Percentiles rank a stretch among this genome's conserved stretches.
Evolutionary conservation across 2,329 filamentous ascomycete species (phyloP).

Genomic region (Didymella lethalis): DNA sequence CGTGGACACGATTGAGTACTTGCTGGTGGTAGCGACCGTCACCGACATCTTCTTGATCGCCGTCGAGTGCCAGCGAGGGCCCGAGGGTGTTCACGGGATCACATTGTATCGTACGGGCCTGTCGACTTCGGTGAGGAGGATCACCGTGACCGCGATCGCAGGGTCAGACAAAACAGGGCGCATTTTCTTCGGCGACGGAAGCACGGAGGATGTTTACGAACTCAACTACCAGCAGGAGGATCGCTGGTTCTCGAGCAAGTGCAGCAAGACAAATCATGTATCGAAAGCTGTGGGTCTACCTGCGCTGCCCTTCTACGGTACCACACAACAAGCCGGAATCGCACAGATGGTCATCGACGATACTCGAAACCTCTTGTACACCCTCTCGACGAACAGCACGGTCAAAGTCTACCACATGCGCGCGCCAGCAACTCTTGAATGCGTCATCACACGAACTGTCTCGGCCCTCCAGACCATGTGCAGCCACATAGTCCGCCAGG

Average conservation of each 20-base stretch:
- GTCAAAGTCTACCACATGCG: constrained; percentile 93
- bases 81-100: constrained; percentile 74
- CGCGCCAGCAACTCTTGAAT: constrained; percentile 59
- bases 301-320: constrained; percentile 39
- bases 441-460: constrained; percentile 65
- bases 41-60: constrained; percentile 88
- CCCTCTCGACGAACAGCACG: constrained; percentile 84
- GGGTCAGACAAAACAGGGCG: constrained; percentile 81
- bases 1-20: constrained; percentile 81
- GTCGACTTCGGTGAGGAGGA: constrained; percentile 76
- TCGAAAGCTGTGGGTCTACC: constrained; percentile 72
- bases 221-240: constrained; percentile 97
- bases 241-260: constrained; percentile 91
- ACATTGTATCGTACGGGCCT: constrained; percentile 89
- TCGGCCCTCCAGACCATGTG: constrained; percentile 71
- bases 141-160: constrained; percentile 78
- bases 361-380: constrained; percentile 86
- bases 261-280: constrained; percentile 88
- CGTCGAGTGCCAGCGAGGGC: constrained; percentile 70
- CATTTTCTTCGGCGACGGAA: constrained; percentile 87
- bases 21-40: constrained; percentile 88
- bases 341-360: constrained; percentile 87
- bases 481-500: constrained; percentile 79
- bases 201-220: constrained; percentile 89
- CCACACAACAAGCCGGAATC: constrained; percentile 65